Percentiles rank a stretch among this genome's conserved stretches.
Conservation (phyloP, 768 basidiomycete genomes). For the Psilocybe tampanensis region DNA sequence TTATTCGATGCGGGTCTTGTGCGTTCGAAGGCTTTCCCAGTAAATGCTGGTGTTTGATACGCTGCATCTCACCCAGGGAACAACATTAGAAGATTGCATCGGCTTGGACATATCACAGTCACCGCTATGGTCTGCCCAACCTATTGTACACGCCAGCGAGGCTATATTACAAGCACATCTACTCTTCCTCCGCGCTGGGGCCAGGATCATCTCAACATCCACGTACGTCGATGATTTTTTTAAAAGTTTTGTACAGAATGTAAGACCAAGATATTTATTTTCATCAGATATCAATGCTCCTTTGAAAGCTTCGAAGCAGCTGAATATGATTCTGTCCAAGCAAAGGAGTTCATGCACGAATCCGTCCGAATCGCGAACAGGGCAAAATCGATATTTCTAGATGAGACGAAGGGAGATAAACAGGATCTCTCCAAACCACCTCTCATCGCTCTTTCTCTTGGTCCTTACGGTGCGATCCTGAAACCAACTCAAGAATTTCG, state of each 20-base stretch:
- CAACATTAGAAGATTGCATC: constrained; percentile 57
- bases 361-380: constrained; percentile 53
- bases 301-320: constrained; percentile 52
- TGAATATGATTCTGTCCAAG: constrained; percentile 47
- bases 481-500: constrained; percentile 70
- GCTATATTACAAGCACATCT: constrained; percentile 61
- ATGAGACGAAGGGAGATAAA: constrained; percentile 22
- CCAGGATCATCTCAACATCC: constrained; percentile 64
- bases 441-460: constrained; percentile 68
- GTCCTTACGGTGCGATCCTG: constrained; percentile 73
- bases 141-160: constrained; percentile 54
- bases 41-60: not conserved
- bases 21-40: constrained; percentile 6
- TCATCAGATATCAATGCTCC: constrained; percentile 66
- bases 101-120: constrained; percentile 49
- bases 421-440: constrained; percentile 21
- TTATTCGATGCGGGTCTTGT: constrained; percentile 54
- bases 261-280: not conserved
- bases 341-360: constrained; percentile 50
- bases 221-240: constrained; percentile 48
- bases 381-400: constrained; percentile 33
- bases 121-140: constrained; percentile 74
- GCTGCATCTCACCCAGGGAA: constrained; percentile 51
- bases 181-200: constrained; percentile 65
- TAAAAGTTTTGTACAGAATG: not conserved